These are phyloP conservation scores for Coniochaeta prunicola DNA, from an alignment of 2,329 filamentous ascomycete genomes.

Conservation along the genomic window DNA sequence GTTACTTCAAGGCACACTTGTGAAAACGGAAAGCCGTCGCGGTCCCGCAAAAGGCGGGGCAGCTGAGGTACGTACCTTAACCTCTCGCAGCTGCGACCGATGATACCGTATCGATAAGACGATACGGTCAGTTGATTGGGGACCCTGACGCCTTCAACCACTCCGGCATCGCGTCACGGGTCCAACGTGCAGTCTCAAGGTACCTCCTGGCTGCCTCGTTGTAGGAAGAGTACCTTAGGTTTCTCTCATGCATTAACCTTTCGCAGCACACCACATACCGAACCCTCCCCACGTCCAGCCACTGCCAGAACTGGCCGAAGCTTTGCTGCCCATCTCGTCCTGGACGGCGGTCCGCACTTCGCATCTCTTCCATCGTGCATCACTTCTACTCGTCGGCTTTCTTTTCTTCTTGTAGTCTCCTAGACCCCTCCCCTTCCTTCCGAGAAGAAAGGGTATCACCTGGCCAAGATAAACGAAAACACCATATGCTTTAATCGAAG, in stretches of 20 bases:
- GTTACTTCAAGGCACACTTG: too few species aligned
- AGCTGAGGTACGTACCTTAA: not conserved
- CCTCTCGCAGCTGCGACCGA: not conserved
- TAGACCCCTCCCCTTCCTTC: not conserved
- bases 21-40: not conserved
- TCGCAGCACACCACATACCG: not conserved
- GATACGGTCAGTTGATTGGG: constrained; percentile 2
- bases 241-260: not conserved
- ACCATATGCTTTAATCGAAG: not conserved
- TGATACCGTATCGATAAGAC: constrained; percentile 1
- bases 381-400: not conserved
- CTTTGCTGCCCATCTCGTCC: constrained; percentile 1
- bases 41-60: not conserved
- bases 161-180: not conserved
- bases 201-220: not conserved
- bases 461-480: not conserved
- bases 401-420: not conserved
- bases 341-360: not conserved
- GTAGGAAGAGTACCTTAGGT: not conserved
- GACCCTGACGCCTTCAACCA: not conserved
- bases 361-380: not conserved
- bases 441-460: too few species aligned
- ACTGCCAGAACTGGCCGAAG: not conserved
- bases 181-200: not conserved
- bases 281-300: not conserved